Conservation (phyloP, 208 protist species). For the Herpetomonas tarakana region DNA sequence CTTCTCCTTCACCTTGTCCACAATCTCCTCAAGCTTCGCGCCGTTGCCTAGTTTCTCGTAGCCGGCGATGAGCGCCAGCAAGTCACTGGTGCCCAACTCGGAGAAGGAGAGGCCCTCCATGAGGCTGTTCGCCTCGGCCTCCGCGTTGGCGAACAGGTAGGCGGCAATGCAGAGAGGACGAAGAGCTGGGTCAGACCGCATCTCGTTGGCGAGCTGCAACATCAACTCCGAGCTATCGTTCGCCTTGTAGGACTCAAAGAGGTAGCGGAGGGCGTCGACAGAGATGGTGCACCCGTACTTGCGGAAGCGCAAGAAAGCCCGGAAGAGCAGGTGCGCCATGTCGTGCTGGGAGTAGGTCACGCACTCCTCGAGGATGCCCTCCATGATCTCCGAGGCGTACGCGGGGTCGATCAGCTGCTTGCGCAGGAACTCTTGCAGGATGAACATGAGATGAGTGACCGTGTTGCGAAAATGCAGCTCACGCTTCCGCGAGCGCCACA, state of each 20-base stretch:
- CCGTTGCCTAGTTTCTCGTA: conserved; percentile 70
- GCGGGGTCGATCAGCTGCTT: conserved; percentile 83
- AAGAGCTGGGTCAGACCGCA: conserved; percentile 66
- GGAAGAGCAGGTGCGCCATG: conserved; percentile 88
- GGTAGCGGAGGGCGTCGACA: conserved; percentile 64
- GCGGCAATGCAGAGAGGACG: conserved; percentile 82
- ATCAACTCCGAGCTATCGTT: conserved; percentile 84
- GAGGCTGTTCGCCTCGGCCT: conserved; percentile 58
- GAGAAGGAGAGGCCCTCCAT: conserved; percentile 40
- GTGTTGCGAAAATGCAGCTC: conserved; percentile 88
- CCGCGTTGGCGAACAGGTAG: conserved; percentile 74
- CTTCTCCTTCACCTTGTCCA: conserved; percentile 23
- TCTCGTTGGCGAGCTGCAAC: conserved; percentile 81
- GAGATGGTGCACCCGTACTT: conserved; percentile 85
- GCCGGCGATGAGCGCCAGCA: conserved; percentile 75
- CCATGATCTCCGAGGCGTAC: conserved; percentile 82
- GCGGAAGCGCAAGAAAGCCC: conserved; percentile 85
- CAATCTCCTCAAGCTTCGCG: conserved; percentile 57
- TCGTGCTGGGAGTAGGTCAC: conserved; percentile 86
- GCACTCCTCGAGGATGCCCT: conserved; percentile 84
- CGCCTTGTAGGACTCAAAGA: conserved; percentile 87
- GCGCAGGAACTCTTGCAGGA: conserved; percentile 86
- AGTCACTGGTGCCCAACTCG: conserved; percentile 54
- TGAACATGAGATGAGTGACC: conserved; percentile 89
- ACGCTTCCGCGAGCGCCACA: conserved; percentile 83